Evolutionary conservation across 805 yeast species (phyloP).

Genomic region (Ogataea angusta): DNA sequence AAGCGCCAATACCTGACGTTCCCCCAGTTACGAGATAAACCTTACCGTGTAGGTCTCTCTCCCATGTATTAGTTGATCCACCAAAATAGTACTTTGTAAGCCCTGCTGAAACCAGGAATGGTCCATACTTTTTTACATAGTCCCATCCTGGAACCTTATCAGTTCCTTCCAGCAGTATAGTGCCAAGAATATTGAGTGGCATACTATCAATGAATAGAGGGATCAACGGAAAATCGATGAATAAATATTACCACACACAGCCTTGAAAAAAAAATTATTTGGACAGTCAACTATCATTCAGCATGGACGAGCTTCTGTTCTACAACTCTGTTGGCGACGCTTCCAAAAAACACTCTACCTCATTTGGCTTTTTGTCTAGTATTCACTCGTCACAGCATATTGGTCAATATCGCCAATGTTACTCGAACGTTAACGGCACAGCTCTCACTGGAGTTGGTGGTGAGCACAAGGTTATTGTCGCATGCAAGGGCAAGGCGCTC

Average conservation of each 20-base stretch:
- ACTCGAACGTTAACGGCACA: constrained; percentile 44
- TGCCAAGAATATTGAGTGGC: constrained; percentile 84
- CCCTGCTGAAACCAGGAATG: constrained; percentile 44
- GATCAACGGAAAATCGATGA: background rate
- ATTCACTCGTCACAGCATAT: constrained; percentile 46
- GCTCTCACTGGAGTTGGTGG: constrained; percentile 43
- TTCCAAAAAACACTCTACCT: constrained; percentile 34
- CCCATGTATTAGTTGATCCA: constrained; percentile 87
- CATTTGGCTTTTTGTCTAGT: constrained; percentile 39
- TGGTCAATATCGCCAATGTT: constrained; percentile 52
- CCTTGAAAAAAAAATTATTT: constrained; percentile 9
- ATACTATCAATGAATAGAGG: constrained; percentile 34
- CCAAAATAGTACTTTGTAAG: constrained; percentile 69
- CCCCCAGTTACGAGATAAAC: constrained; percentile 90
- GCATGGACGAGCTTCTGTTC: constrained; percentile 51
- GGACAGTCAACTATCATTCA: background rate
- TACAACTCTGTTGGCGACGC: constrained; percentile 46
- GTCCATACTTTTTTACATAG: constrained; percentile 53
- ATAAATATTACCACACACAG: constrained; percentile 3
- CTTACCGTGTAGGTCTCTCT: constrained; percentile 85
- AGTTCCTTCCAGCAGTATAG: constrained; percentile 68
- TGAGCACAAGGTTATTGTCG: constrained; percentile 57
- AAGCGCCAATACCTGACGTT: constrained; percentile 86
- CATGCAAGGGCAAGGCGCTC: constrained; percentile 69
- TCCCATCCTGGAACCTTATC: constrained; percentile 73